Conservation (phyloP, 805 yeast genomes). For the Yamadazyma ubonensis region DNA sequence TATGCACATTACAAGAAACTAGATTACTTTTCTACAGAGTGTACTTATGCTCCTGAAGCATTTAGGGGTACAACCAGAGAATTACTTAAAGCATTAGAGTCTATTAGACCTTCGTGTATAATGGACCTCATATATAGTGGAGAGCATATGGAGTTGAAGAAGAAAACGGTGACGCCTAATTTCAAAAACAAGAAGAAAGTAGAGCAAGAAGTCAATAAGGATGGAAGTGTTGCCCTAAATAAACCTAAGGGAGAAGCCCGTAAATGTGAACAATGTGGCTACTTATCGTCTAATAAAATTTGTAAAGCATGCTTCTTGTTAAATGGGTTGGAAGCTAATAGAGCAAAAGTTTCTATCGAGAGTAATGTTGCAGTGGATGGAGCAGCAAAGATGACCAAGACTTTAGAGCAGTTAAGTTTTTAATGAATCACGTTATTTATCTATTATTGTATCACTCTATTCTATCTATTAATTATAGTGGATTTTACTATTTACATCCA, state of each 20-base stretch:
- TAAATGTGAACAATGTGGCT: constrained; percentile 86
- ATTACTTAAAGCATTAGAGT: constrained; percentile 83
- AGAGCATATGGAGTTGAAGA: constrained; percentile 71
- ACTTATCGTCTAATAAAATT: constrained; percentile 78
- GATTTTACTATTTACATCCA: neutral
- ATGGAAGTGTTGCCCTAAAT: constrained; percentile 58
- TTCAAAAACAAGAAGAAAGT: constrained; percentile 30
- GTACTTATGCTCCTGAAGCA: constrained; percentile 98
- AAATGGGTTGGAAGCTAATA: constrained; percentile 75
- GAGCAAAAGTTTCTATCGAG: constrained; percentile 65
- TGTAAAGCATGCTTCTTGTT: constrained; percentile 92
- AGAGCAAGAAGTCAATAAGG: constrained; percentile 55
- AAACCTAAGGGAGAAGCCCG: constrained; percentile 58
- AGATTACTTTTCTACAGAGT: constrained; percentile 95
- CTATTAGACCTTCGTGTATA: constrained; percentile 88
- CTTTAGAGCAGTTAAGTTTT: constrained; percentile 64
- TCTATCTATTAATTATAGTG: too few relatives aligned
- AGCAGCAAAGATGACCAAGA: constrained; percentile 60
- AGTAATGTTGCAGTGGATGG: constrained; percentile 54
- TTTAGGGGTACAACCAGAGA: constrained; percentile 97
- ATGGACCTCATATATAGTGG: constrained; percentile 94
- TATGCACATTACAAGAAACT: constrained; percentile 95
- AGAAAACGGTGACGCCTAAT: constrained; percentile 43
- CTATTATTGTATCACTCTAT: too few relatives aligned
- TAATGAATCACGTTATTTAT: constrained; percentile 22